phyloP scores from a whole-genome alignment of 331 rosid species.

The Phaseolus coccineus region DNA sequence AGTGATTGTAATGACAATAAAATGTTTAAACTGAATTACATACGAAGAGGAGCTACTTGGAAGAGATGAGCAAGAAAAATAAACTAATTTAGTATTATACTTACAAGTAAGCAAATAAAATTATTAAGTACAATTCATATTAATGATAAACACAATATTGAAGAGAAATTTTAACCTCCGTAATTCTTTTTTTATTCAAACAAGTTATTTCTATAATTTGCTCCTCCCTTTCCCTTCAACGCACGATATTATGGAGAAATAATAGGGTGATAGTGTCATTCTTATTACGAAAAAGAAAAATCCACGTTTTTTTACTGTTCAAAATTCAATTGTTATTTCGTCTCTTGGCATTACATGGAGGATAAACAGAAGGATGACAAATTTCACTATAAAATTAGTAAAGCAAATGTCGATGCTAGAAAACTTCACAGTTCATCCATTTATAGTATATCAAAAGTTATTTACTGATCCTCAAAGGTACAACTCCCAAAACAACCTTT shows the following conservation, averaged over 20 bases:
- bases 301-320: background rate
- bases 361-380: background rate
- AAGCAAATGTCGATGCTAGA: background rate
- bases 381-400: background rate
- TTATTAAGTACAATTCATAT: background rate
- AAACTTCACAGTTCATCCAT: background rate
- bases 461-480: background rate
- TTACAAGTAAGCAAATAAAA: background rate
- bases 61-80: too few relatives aligned
- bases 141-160: background rate
- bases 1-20: background rate
- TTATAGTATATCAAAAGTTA: background rate
- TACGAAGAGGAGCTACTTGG: too few relatives aligned
- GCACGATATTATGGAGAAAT: background rate
- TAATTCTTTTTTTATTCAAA: too few relatives aligned
- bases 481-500: background rate
- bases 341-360: background rate
- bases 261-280: background rate
- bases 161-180: too few relatives aligned
- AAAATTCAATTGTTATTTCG: constrained; percentile 8
- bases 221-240: too few relatives aligned
- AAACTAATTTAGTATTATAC: background rate
- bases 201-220: too few relatives aligned
- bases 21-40: background rate
- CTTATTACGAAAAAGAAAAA: too few relatives aligned